phyloP scores from a whole-genome alignment of 495 filamentous ascomycete species.

The Podospora comata region DNA sequence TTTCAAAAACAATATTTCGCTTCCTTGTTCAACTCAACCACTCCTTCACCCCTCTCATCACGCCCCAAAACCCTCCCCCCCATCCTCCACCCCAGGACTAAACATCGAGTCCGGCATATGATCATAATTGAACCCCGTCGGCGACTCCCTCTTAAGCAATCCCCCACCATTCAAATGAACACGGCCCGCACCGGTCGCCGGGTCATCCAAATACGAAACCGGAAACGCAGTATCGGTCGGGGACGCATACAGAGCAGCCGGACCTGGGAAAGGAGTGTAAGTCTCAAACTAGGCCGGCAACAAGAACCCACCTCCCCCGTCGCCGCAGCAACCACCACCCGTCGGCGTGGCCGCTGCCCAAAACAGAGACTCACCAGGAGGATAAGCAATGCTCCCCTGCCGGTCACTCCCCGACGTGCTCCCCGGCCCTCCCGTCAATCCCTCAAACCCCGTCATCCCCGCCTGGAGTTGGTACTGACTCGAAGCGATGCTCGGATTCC shows the following conservation, averaged over 20 bases:
- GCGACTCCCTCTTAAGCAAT: slow-evolving; percentile 22
- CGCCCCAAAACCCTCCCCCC: slow-evolving; percentile 18
- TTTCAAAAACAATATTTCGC: neutral
- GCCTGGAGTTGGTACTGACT: slow-evolving; percentile 20
- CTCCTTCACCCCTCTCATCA: slow-evolving; percentile 4
- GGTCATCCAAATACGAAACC: slow-evolving; percentile 14
- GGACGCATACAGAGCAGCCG: slow-evolving; percentile 18
- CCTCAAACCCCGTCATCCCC: slow-evolving; percentile 18
- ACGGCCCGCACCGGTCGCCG: slow-evolving; percentile 7
- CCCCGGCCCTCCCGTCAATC: slow-evolving; percentile 4
- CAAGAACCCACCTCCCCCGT: neutral
- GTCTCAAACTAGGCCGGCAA: neutral
- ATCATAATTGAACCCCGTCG: slow-evolving; percentile 27
- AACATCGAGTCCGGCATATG: slow-evolving; percentile 35
- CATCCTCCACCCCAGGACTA: slow-evolving; percentile 10
- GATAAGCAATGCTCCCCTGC: slow-evolving; percentile 29
- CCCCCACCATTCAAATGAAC: neutral
- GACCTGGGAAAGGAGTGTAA: slow-evolving; percentile 1
- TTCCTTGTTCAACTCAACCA: neutral
- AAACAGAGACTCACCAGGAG: slow-evolving; percentile 26
- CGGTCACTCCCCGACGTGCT: slow-evolving; percentile 12
- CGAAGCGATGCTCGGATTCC: slow-evolving; percentile 27
- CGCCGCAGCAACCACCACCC: neutral
- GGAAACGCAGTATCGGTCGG: slow-evolving; percentile 17
- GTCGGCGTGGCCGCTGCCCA: slow-evolving; percentile 8